Percentiles rank a stretch among this genome's conserved stretches.
These are phyloP conservation scores for Nicotiana knightiana DNA, from an alignment of 257 asterid genomes.

Conservation along the genomic window DNA sequence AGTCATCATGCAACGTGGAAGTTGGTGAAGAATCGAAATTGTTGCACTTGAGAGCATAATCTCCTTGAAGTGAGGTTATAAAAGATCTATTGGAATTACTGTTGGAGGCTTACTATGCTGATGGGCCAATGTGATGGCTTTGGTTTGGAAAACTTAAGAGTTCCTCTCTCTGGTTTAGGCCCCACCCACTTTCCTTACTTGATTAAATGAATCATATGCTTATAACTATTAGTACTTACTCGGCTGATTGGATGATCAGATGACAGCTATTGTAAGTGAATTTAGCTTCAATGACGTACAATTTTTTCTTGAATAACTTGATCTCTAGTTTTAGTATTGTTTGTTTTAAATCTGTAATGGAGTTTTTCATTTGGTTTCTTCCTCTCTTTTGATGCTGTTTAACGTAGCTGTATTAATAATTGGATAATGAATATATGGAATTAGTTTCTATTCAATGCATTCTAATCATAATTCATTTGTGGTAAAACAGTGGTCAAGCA, in stretches of 20 bases:
- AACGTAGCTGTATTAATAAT: background rate
- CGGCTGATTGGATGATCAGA: background rate
- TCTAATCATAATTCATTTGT: background rate
- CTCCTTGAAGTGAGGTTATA: background rate
- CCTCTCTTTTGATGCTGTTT: background rate
- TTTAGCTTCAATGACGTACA: background rate
- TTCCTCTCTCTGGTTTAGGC: background rate
- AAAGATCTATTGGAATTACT: background rate
- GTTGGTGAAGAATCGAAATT: background rate
- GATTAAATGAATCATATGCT: background rate
- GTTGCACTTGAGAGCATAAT: background rate
- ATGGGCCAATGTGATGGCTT: background rate
- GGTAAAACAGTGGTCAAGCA: slow-evolving; percentile 30
- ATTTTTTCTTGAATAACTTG: background rate
- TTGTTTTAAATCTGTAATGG: background rate
- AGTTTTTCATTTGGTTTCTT: background rate
- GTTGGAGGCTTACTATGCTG: background rate
- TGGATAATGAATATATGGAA: background rate
- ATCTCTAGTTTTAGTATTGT: background rate
- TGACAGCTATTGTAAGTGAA: background rate
- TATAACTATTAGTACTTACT: background rate
- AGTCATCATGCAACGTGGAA: background rate
- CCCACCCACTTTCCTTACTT: background rate
- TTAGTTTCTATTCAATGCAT: background rate
- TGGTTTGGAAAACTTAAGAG: background rate